Evolutionary conservation across 2,329 filamentous ascomycete species (phyloP), one percentile per base, ranked within the genome.

Genomic region (Trichophyton rubrum): DNA sequence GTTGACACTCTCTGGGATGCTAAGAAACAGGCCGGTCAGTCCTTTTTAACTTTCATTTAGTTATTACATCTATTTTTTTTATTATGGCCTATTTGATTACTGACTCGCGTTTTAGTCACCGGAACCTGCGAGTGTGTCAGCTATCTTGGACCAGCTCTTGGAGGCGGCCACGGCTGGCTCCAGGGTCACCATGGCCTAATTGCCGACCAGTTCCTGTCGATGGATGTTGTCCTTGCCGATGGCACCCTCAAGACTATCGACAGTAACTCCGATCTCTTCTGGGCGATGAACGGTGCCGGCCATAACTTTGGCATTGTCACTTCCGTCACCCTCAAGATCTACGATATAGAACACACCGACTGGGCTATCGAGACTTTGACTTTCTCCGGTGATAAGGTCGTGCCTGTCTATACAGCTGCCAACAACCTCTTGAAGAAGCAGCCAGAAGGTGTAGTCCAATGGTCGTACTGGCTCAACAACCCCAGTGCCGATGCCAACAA

Each of bases 221-320:
- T 80, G 70, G 75, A 79, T 22, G 66, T 84, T 0, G 80, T 83
- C 0, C 72, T 82, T 0, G 78, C 80, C 3, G 70, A 80, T 62
- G 80, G 81, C 13, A 73, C 67, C 8, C 58, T 75, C 55, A 62
- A 68, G 5, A 76, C 71, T 0, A 69, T 79, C 0, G 67, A 75
- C 60, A 67, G 70, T 43, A 69, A 71, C 6, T 75, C 77, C 0
- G 80, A 84, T 40, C 74, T 84, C 7, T 84, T 75, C 67, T 85
- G 81, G 81, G 82, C 73, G 0, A 74, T 84, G 64, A 73, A 74
- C 56, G 82, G 82, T 3, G 82, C 81, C 1, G 82, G 81, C 0
- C 79, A 82, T 62, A 84, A 83, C 68, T 83, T 84, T 61, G 82
- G 81, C 45, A 76, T 84, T 59, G 78, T 83, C 15, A 81, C 78